Evolutionary conservation across 2,329 filamentous ascomycete species (phyloP), one percentile per base, ranked within the genome.

Genomic region (Furcasterigmium sp.): DNA sequence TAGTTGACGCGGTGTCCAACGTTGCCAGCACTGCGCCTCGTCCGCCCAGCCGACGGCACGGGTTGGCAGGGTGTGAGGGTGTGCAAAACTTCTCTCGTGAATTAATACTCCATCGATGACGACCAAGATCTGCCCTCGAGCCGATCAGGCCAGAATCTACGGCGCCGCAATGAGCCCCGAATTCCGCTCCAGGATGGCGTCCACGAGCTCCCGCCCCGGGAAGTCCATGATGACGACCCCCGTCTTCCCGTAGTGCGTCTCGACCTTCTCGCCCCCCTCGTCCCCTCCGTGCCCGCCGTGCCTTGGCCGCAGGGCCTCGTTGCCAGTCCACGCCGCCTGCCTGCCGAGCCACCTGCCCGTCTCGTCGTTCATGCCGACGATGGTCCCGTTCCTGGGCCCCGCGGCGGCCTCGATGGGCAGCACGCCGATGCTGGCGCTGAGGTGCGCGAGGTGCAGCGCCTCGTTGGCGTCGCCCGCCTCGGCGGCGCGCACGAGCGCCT

Each of bases 141-240:
- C n/a, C n/a, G n/a, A n/a, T n/a, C n/a, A n/a, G n/a, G n/a, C n/a
- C n/a, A n/a, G n/a, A n/a, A n/a, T 26, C 23, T 26, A 26, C 11
- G 7, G 23, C 23, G 23, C 23, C 11, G 11, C 11, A 11, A 11
- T 11, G 11, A 26, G 23, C 23, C 23, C 23, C 23, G 23, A 26
- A 47, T 74, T 74, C 56, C 67, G 65, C 28, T 49, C 54, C 41
- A 75, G 46, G 9, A 75, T 60, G 18, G 58, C 61, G 21, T 69
- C 60, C 29, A 75, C 61, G 23, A 70, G 57, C 37, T 56, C 59
- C 48, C 55, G 56, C 3, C 72, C 72, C 0, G 70, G 70, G 38
- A 75, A 75, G 45, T 75, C 72, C 3, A 70, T 59, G 49, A 75
- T 74, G 28, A 75, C 60, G 8, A 75, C 56, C 10, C 72, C 72